Base-by-base conservation (phyloP, 2,329 filamentous ascomycete genomes). In the Monilinia fructigena region DNA sequence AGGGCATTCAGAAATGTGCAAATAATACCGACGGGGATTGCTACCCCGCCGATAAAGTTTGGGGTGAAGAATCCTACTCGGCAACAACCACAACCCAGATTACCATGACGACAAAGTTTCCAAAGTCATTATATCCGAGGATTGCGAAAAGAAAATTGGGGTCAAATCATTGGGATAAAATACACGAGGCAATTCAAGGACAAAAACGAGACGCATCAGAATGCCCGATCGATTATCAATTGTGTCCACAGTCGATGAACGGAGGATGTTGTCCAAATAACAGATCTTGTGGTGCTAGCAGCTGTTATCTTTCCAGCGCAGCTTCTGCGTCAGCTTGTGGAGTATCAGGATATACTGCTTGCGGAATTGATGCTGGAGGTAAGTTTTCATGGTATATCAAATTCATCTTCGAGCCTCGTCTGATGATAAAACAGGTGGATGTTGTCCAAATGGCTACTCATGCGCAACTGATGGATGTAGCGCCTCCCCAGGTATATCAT, bases 381-480 rank as follows among this genome's bases (percentile, higher is more conserved):
- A 66, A 67, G 71, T 69, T 59, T 66, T 68, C n/a, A 73, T 20
- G 70, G 67, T 14, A 58, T 53, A 12, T 14, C 16, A 45, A 42
- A 23, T 20, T 14, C 0, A 64, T 26, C 38, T 40, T 45, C 12
- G 10, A 16, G 40, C 8, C 12, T 38, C n/a, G 16, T 50, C 47
- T 60, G 50, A 67, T 69, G 55, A 68, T 53, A 14, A 40, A 58
- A 28, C 53, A 75, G 74, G 74, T 35, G 74, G 74, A 54, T 76
- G 74, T 64, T 76, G 74, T 68, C 82, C 82, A 1, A 73, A 78
- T 5, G 74, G 77, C 50, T 86, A 83, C 70, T 75, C 76, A 4
- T 86, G 84, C 73, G 82, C 76, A 2, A 77, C 76, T 55, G 75
- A 74, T 26, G 75, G 73, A 3, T 87, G 85, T 69, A 73, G 76